Percentiles rank a stretch among this genome's conserved stretches.
Evolutionary conservation across 2,329 filamentous ascomycete genomes (phyloP).

Genomic region (Diplodia corticola): DNA sequence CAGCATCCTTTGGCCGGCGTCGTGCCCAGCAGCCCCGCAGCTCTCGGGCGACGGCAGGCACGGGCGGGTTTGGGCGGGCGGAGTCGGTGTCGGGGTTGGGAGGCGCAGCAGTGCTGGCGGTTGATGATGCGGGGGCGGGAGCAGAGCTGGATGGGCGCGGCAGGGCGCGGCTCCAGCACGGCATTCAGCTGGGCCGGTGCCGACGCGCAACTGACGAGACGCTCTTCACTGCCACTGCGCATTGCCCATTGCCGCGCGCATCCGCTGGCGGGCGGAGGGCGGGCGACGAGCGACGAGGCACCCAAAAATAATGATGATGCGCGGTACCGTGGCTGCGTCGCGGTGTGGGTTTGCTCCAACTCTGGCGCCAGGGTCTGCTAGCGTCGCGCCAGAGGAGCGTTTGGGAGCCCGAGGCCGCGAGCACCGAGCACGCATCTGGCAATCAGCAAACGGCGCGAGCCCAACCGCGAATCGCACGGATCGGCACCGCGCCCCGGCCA

Average conservation of each 20-base stretch:
- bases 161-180: background rate
- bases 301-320: background rate
- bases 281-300: background rate
- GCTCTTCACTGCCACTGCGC: background rate
- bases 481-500: background rate
- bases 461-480: too few relatives aligned
- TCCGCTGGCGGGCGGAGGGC: background rate
- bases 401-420: background rate
- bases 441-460: too few relatives aligned
- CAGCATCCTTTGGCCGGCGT: background rate
- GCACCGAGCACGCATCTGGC: background rate
- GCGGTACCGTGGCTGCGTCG: background rate
- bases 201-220: background rate
- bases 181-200: slow-evolving; percentile 14
- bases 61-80: background rate
- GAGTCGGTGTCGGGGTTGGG: background rate
- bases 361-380: background rate
- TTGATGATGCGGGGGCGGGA: slow-evolving; percentile 14
- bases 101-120: background rate
- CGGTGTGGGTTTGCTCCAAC: background rate
- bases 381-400: background rate
- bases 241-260: background rate
- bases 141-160: slow-evolving; percentile 10
- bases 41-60: background rate
- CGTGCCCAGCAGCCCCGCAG: background rate